Evolutionary conservation across 768 basidiomycete species (phyloP).

Genomic region (Russula foetens): DNA sequence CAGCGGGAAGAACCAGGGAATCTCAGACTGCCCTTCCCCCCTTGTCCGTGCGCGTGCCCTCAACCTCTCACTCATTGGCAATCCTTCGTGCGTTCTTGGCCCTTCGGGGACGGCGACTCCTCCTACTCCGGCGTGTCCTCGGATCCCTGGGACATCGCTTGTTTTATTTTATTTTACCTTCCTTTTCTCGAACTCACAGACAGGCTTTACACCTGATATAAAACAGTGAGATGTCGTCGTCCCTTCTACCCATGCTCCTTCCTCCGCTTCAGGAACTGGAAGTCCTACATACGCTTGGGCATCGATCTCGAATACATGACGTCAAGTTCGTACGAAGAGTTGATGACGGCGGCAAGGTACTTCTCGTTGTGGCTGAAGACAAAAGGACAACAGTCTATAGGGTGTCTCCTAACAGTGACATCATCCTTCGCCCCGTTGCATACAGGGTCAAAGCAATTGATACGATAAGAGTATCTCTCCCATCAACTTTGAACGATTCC

Average conservation of each 20-base stretch:
- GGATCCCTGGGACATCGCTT: too few species aligned
- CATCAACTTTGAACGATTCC: constrained; percentile 29
- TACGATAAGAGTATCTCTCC: constrained; percentile 53
- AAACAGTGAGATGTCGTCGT: constrained; percentile 43
- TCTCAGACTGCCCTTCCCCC: too few species aligned
- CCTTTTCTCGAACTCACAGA: too few species aligned
- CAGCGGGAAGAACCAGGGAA: too few species aligned
- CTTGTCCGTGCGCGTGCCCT: too few species aligned
- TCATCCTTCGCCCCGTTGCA: constrained; percentile 53
- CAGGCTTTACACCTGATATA: too few species aligned
- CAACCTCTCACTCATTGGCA: too few species aligned
- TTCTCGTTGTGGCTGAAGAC: constrained; percentile 86
- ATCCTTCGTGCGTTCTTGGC: too few species aligned
- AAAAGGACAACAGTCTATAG: constrained; percentile 78
- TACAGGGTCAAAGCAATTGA: constrained; percentile 79
- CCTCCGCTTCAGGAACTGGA: constrained; percentile 58
- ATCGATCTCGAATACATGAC: constrained; percentile 81
- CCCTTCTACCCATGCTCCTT: neutral
- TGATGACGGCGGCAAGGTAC: constrained; percentile 49
- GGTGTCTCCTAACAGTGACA: constrained; percentile 38
- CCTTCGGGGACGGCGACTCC: too few species aligned
- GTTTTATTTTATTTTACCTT: too few species aligned
- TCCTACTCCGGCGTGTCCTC: too few species aligned
- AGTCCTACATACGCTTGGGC: constrained; percentile 60
- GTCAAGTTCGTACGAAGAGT: constrained; percentile 63